A percentile compares a stretch with the other conserved stretches of the same genome.
These are phyloP conservation scores for Yarrowia porcina DNA, from an alignment of 805 yeast species.

Conservation along the genomic window DNA sequence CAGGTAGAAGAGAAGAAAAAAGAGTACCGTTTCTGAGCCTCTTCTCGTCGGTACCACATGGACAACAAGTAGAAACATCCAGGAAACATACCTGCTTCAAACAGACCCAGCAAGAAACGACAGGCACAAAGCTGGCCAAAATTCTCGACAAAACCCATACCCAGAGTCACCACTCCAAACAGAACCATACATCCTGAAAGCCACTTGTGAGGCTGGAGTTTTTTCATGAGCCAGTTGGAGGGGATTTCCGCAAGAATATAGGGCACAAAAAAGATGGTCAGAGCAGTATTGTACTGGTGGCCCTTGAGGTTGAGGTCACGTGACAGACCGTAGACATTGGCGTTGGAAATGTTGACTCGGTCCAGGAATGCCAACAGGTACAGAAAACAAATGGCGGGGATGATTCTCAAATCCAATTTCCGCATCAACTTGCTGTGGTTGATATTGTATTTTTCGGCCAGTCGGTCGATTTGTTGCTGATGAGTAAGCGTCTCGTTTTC, in stretches of 20 bases:
- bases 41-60: conserved; percentile 62
- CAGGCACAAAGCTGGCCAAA: conserved; percentile 60
- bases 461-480: conserved; percentile 29
- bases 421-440: conserved; percentile 56
- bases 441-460: conserved; percentile 49
- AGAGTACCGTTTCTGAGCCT: conserved; percentile 68
- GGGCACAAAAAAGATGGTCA: conserved; percentile 73
- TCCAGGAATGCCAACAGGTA: conserved; percentile 77
- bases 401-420: conserved; percentile 65
- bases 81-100: conserved; percentile 73
- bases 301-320: conserved; percentile 53
- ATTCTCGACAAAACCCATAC: conserved; percentile 60
- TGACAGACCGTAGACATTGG: conserved; percentile 69
- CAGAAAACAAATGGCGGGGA: conserved; percentile 69
- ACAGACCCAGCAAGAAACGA: conserved; percentile 62
- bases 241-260: conserved; percentile 62
- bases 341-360: conserved; percentile 79
- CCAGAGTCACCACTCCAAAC: conserved; percentile 65
- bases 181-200: conserved; percentile 53
- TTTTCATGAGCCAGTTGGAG: conserved; percentile 61
- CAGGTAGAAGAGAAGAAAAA: conserved; percentile 69
- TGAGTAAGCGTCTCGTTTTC: conserved; percentile 4
- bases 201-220: conserved; percentile 63
- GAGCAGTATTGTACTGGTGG: conserved; percentile 59
- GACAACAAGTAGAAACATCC: conserved; percentile 68